phyloP scores from a whole-genome alignment of 208 protist genomes.

The Leishmania arabica region DNA sequence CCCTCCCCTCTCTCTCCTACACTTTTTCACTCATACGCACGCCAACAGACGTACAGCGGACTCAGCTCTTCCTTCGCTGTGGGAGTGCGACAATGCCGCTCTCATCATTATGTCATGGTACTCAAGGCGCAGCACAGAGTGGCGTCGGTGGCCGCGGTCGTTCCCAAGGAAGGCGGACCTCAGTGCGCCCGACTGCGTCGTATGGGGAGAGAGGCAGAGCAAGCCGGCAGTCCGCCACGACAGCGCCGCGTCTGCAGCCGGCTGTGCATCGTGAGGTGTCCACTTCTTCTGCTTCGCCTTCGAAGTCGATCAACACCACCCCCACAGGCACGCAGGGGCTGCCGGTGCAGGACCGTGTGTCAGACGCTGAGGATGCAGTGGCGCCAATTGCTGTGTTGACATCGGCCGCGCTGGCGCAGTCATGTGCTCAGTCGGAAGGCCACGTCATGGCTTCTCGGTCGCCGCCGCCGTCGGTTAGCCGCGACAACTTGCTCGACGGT shows the following conservation, averaged over 20 bases:
- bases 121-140: not conserved
- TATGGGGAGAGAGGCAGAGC: not conserved
- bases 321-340: not conserved
- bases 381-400: not conserved
- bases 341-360: not conserved
- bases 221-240: not conserved
- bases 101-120: constrained; percentile 19
- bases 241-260: not conserved
- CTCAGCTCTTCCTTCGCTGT: not conserved
- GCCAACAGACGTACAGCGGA: not conserved
- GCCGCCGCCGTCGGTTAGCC: not conserved
- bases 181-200: constrained; percentile 6
- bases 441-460: not conserved
- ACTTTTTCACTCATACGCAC: not conserved
- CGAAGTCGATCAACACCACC: not conserved
- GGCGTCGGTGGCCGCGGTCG: not conserved
- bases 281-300: not conserved
- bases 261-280: not conserved
- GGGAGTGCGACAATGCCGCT: constrained; percentile 4
- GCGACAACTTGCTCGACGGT: not conserved
- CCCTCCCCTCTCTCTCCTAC: not conserved
- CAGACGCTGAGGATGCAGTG: not conserved
- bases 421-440: not conserved
- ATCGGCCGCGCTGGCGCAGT: not conserved
- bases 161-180: not conserved